A percentile compares a stretch with the other conserved stretches of the same genome.
phyloP scores from a whole-genome alignment of 768 basidiomycete genomes.

The Hygrophoropsis aurantiaca region DNA sequence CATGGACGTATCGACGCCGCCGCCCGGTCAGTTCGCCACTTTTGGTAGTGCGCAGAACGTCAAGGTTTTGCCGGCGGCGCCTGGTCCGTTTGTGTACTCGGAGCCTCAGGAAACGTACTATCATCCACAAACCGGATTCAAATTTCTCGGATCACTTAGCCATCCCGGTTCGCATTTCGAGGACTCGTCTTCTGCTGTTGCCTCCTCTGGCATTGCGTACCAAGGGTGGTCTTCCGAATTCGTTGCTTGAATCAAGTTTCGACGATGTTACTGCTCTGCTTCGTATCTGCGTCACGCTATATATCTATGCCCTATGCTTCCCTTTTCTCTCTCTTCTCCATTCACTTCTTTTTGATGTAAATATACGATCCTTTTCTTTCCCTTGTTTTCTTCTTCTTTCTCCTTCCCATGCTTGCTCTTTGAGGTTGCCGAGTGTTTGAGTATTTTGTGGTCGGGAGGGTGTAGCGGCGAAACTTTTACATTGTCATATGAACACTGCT shows the following conservation, averaged over 20 bases:
- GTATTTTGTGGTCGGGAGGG: constrained; percentile 18
- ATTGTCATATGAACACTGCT: constrained; percentile 21
- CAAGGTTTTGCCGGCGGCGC: constrained; percentile 23
- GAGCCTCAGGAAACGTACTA: constrained; percentile 13
- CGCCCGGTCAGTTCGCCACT: constrained; percentile 36
- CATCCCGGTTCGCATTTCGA: constrained; percentile 12
- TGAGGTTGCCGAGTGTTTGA: constrained; percentile 24
- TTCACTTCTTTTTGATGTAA: constrained; percentile 19
- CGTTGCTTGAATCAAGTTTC: constrained; percentile 3
- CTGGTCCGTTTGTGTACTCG: constrained; percentile 17
- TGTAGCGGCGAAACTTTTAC: constrained; percentile 18
- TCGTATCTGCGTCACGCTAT: not conserved
- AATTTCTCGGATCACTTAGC: not conserved
- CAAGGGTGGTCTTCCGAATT: constrained; percentile 4
- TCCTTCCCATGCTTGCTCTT: constrained; percentile 12
- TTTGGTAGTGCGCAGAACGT: constrained; percentile 35
- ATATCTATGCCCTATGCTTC: constrained; percentile 7
- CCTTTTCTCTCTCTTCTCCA: constrained; percentile 16
- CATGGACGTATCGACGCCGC: constrained; percentile 41
- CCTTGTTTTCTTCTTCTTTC: constrained; percentile 15
- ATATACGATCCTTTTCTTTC: constrained; percentile 19
- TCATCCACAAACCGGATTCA: not conserved
- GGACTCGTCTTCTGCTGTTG: constrained; percentile 12
- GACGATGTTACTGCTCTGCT: not conserved
- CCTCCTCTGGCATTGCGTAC: constrained; percentile 7